Conservation (phyloP, 352 stramenopile species). For the Phytophthora colocasiae region DNA sequence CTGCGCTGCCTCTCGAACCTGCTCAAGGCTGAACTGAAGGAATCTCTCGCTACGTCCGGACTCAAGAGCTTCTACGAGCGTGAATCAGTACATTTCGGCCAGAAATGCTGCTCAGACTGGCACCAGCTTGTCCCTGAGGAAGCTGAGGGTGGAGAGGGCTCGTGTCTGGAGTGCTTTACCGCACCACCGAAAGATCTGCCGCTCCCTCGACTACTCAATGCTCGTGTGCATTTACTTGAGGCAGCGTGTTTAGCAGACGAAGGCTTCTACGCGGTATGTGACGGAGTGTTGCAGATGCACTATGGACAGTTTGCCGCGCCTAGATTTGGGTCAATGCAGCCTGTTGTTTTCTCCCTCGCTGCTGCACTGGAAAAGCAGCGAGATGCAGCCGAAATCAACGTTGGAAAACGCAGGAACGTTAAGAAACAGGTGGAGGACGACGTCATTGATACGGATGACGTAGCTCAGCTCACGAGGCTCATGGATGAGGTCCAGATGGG, state of each 20-base stretch:
- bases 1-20: constrained; percentile 10
- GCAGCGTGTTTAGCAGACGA: constrained; percentile 17
- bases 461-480: constrained; percentile 24
- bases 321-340: constrained; percentile 32
- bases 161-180: constrained; percentile 14
- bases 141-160: constrained; percentile 20
- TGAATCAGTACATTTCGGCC: constrained; percentile 23
- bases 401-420: not conserved
- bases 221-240: constrained; percentile 29
- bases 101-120: constrained; percentile 34
- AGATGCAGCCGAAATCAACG: not conserved
- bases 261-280: constrained; percentile 16
- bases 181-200: constrained; percentile 25
- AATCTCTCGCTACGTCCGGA: constrained; percentile 22
- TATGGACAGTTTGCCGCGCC: constrained; percentile 24
- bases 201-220: constrained; percentile 16
- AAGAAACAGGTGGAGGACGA: not conserved
- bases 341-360: constrained; percentile 29
- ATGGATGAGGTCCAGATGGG: constrained; percentile 32
- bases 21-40: constrained; percentile 9
- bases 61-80: constrained; percentile 24
- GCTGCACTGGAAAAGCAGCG: constrained; percentile 19
- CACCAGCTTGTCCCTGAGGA: constrained; percentile 32
- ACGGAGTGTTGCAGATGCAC: constrained; percentile 35
- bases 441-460: constrained; percentile 23